Evolutionary conservation across 2,329 filamentous ascomycete genomes (phyloP), one percentile per base, ranked within the genome.

Genomic region (Parastagonospora avenae): DNA sequence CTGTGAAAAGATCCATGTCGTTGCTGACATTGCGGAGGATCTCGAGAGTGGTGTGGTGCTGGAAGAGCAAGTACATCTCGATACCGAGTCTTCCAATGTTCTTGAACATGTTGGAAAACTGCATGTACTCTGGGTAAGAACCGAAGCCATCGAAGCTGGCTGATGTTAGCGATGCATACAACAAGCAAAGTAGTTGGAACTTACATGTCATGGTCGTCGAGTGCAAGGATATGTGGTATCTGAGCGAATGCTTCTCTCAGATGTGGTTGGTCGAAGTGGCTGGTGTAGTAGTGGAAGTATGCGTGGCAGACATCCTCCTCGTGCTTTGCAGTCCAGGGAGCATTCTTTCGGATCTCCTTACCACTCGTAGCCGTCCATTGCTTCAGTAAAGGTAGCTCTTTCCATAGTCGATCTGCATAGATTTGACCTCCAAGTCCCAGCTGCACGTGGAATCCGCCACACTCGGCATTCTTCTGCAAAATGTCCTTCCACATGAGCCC

Each of bases 401-500:
- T 96, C 94, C 94, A 99, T 59, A 99, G 77, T 30, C 94, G 82
- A 74, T 99, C 94, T 1, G 91, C 94, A 68, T 95, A 97, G 45
- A 99, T 95, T 72, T 99, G 94, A 53, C 94, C 91, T 48, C 94
- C 94, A 4, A 97, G 78, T 11, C 93, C 94, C 7, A 99, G 80
- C 68, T 99, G 94, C 6, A 91, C 88, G 67, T 99, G 94, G 73
- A 97, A 99, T 1, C 94, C 94, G 48, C 92, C 92, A 62, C 92
- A 96, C 64, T 99, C 94, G 27, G 92, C 86, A 66, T 99, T 96
- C 80, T 97, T 97, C 75, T 97, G 92, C 69, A 99, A 82, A 27
- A 99, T 92, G 65, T 99, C 94, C 68, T 97, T 97, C 94, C 94
- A 99, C 93, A 99, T 96, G 69, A 94, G 90, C 0, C 92, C 91